Conservation (phyloP, 345 rosid species). For the Euphorbia lathyris region DNA sequence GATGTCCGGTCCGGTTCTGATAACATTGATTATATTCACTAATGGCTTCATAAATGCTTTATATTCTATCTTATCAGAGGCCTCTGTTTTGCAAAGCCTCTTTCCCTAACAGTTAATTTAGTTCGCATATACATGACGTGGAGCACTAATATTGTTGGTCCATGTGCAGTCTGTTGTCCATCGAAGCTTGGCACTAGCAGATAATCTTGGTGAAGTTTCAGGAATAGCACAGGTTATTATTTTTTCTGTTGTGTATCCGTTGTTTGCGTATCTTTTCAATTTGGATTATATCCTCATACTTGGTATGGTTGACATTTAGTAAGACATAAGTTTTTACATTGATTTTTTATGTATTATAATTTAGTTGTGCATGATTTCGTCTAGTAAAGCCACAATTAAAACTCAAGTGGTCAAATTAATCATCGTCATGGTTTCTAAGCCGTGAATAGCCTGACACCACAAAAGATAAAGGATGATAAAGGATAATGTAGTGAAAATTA, state of each 20-base stretch:
- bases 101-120: background rate
- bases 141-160: background rate
- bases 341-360: too few species aligned
- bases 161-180: slow-evolving; percentile 65
- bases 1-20: too few species aligned
- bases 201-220: slow-evolving; percentile 93
- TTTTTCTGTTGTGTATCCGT: slow-evolving; percentile 5
- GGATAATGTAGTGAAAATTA: too few species aligned
- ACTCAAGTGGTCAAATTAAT: too few species aligned
- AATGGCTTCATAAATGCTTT: slow-evolving; percentile 3
- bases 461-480: too few species aligned
- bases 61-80: background rate
- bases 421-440: too few species aligned
- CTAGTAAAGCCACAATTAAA: too few species aligned
- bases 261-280: background rate
- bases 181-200: slow-evolving; percentile 88
- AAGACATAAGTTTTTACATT: too few species aligned
- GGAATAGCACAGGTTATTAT: slow-evolving; percentile 76
- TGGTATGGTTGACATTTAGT: too few species aligned
- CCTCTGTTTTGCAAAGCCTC: background rate
- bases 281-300: slow-evolving; percentile 16
- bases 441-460: too few species aligned
- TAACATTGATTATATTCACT: too few species aligned
- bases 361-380: too few species aligned
- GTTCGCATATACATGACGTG: background rate